These are phyloP conservation scores for Pyrus bretschneideri DNA, from an alignment of 306 rosid genomes.

Conservation along the genomic window DNA sequence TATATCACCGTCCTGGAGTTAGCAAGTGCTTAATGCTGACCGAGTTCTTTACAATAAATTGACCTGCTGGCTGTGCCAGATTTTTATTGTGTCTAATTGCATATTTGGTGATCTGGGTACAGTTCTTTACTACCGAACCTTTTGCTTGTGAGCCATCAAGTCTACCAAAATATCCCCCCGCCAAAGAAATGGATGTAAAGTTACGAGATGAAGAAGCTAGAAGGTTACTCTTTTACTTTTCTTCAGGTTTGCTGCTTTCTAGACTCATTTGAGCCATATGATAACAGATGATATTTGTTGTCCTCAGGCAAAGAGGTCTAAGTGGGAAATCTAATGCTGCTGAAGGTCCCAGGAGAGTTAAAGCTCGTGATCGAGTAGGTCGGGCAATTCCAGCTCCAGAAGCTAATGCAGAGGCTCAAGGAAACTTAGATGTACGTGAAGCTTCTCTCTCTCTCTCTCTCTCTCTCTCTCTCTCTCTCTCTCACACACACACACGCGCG, in stretches of 20 bases:
- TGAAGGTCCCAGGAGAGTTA: slow-evolving; percentile 63
- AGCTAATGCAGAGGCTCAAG: slow-evolving; percentile 92
- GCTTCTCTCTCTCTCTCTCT: not conserved
- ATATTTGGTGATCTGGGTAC: slow-evolving; percentile 29
- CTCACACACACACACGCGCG: not conserved
- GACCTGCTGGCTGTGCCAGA: not conserved
- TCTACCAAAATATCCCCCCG: slow-evolving; percentile 91
- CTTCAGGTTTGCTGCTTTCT: slow-evolving; percentile 15
- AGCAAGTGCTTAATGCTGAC: not conserved
- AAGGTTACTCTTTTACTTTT: slow-evolving; percentile 44
- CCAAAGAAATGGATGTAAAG: slow-evolving; percentile 92
- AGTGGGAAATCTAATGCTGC: slow-evolving; percentile 55
- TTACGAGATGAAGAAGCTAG: slow-evolving; percentile 94
- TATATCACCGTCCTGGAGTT: not conserved
- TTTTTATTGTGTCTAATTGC: not conserved
- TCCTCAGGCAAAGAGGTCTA: slow-evolving; percentile 68
- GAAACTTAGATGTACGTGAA: slow-evolving; percentile 78
- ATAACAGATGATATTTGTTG: slow-evolving; percentile 18
- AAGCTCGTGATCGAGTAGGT: slow-evolving; percentile 64
- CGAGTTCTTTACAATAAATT: not conserved
- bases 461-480: not conserved
- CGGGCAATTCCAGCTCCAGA: slow-evolving; percentile 91
- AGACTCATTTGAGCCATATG: slow-evolving; percentile 13
- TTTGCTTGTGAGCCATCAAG: slow-evolving; percentile 85
- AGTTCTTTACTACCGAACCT: slow-evolving; percentile 84